Evolutionary conservation across 108 stramenopile genomes (phyloP), one percentile per base, ranked within the genome.

Genomic region (Mediolabrus comicus): DNA sequence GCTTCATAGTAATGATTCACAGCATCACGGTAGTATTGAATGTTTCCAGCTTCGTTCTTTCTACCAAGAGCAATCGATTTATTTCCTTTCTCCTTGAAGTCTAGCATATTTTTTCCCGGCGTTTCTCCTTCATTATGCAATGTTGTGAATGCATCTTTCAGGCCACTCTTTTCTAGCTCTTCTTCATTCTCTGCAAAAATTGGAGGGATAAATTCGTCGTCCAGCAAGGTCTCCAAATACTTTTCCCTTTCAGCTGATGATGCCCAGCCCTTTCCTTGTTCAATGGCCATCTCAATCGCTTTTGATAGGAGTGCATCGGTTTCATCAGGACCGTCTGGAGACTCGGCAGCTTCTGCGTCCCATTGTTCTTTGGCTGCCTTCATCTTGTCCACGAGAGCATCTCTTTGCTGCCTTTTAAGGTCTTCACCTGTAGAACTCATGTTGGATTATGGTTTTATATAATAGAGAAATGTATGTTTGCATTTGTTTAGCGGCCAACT

Each of bases 171-270:
- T 65, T 86, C 86, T 46, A 95, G 39, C 76, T 95, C 94, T 63
- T 95, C 87, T 52, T 70, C 56, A 10, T 63, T 83, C 17, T 35
- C 74, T 30, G 86, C 86, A 78, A 95, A 95, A 16, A 92, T 65
- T n/a, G 94, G 91, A 17, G 91, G 94, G 43, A 95, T 92, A 39
- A 83, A 88, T 57, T 95, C 94, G 62, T 95, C 94, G 57, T 92
- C 91, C 41, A 90, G 62, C n/a, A 92, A 68, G 46, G 80, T 80
- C 58, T 89, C 81, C 67, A 95, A 62, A 59, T 95, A 95, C 16
- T 60, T 87, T 77, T 92, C 90, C 65, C 87, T 83, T 75, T 95
- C 91, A 22, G 82, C 90, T 5, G 87, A 84, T 17, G 52, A 54
- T 56, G 83, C 74, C 94, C 94, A 95, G 32, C 94, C 94, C 67